Evolutionary conservation across 2,329 filamentous ascomycete species (phyloP).

Genomic region (Pseudofabraea citricarpa): DNA sequence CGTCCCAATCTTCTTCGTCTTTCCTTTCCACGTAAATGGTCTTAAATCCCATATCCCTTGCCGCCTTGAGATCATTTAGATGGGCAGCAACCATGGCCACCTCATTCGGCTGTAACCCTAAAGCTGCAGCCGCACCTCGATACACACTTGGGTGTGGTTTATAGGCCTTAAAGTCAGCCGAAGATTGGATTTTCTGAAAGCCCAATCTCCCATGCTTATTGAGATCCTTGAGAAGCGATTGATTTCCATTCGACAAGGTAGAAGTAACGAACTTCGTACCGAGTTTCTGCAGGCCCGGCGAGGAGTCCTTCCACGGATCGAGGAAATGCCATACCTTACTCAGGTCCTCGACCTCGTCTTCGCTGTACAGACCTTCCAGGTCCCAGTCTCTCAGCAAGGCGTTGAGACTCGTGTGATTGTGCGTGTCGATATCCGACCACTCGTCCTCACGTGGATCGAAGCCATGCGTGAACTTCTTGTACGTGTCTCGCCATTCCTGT

Average conservation of each 20-base stretch:
- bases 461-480: slow-evolving; percentile 52
- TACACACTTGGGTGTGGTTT: slow-evolving; percentile 69
- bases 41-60: slow-evolving; percentile 57
- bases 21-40: slow-evolving; percentile 71
- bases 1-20: slow-evolving; percentile 58
- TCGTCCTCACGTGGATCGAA: slow-evolving; percentile 41
- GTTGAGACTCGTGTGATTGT: slow-evolving; percentile 60
- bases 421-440: slow-evolving; percentile 69
- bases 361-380: slow-evolving; percentile 54
- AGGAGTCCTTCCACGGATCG: slow-evolving; percentile 62
- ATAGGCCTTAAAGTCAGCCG: slow-evolving; percentile 68
- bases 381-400: slow-evolving; percentile 51
- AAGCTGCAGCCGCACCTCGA: slow-evolving; percentile 55
- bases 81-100: slow-evolving; percentile 78
- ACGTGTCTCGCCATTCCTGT: slow-evolving; percentile 64
- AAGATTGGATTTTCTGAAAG: slow-evolving; percentile 59
- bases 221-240: slow-evolving; percentile 61
- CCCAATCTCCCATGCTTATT: slow-evolving; percentile 50
- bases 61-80: slow-evolving; percentile 62
- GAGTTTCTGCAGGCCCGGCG: slow-evolving; percentile 49
- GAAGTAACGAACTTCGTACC: slow-evolving; percentile 50
- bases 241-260: slow-evolving; percentile 73
- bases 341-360: slow-evolving; percentile 58
- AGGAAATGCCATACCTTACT: slow-evolving; percentile 70
- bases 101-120: slow-evolving; percentile 50